Base-by-base conservation (phyloP, 176 grass and related monocot genomes). In the Carex kokanica region DNA sequence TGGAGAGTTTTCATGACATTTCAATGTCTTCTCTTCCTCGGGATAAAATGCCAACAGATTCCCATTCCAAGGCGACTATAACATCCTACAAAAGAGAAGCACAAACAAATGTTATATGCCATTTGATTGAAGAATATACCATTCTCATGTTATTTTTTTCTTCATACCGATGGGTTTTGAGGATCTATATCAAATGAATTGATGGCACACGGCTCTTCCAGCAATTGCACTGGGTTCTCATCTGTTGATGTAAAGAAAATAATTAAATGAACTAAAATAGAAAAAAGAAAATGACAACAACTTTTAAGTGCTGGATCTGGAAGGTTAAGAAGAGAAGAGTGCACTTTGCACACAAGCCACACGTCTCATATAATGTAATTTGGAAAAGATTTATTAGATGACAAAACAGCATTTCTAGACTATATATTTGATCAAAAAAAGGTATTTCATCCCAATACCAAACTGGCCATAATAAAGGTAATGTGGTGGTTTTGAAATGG, bases 131-230 rank as follows among this genome's bases (percentile, higher is more conserved):
- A 88, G 40, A 78, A 78, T 17, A 54, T 18, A 78, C 13, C 51
- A 56, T 78, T 18, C 13, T 49, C 14, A 14, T 15, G 34, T 70
- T 43, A 68, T 7, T 8, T 73, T 74, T 0, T 25, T 64, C 20
- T 59, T 11, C 3, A 66, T 8, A 79, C 95, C 78, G 90, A 93
- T 56, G 92, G 95, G 67, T 94, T 93, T 75, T 95, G 86, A 78
- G 89, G 90, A 86, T 94, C 95, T 72, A 98, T 91, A 63, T 98
- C 95, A 80, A 98, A 95, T 74, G 92, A 85, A 86, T 98, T 98
- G 79, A 98, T 93, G 24, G 95, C 90, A 61, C 92, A 98, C 0
- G 84, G 57, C 86, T 98, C 95, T 2, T 40, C 89, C 83, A 98
- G 81, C 63, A 98, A 77, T 83, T 90, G 83, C 52, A 79, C 41